Evolutionary conservation across 495 filamentous ascomycete genomes (phyloP).

Genomic region (Hamigera avellanea): DNA sequence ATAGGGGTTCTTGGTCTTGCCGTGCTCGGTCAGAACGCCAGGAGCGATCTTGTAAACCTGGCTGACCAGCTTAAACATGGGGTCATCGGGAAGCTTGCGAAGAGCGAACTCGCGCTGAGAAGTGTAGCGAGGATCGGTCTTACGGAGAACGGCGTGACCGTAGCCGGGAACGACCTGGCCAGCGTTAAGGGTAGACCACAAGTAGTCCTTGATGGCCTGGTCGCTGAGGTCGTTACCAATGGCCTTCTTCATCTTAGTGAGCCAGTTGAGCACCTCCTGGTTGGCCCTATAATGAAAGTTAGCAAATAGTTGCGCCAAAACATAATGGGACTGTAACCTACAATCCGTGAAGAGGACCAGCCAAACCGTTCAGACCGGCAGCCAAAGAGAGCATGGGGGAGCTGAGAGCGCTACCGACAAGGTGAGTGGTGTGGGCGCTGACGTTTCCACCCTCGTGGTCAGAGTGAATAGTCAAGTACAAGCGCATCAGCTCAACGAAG

Average conservation of each 20-base stretch:
- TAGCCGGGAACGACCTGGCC: constrained; percentile 97
- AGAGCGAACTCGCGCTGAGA: constrained; percentile 95
- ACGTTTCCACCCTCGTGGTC: constrained; percentile 99
- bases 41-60: constrained; percentile 99
- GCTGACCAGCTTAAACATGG: constrained; percentile 98
- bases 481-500: constrained; percentile 94
- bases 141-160: constrained; percentile 96
- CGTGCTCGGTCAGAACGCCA: constrained; percentile 94
- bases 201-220: constrained; percentile 90
- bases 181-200: constrained; percentile 91
- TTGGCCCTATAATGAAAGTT: constrained; percentile 48
- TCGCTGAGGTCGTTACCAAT: constrained; percentile 92
- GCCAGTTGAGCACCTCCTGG: constrained; percentile 98
- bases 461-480: constrained; percentile 98
- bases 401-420: constrained; percentile 93
- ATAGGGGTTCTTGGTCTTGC: constrained; percentile 94
- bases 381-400: constrained; percentile 93
- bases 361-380: constrained; percentile 93
- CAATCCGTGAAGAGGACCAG: constrained; percentile 94
- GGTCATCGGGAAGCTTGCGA: constrained; percentile 83
- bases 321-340: constrained; percentile 14
- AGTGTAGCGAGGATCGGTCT: constrained; percentile 97
- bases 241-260: constrained; percentile 94
- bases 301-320: too few species aligned
- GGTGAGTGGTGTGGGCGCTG: constrained; percentile 93